Evolutionary conservation across 2,329 filamentous ascomycete genomes (phyloP).

Genomic region (Penicillium verrucosum): DNA sequence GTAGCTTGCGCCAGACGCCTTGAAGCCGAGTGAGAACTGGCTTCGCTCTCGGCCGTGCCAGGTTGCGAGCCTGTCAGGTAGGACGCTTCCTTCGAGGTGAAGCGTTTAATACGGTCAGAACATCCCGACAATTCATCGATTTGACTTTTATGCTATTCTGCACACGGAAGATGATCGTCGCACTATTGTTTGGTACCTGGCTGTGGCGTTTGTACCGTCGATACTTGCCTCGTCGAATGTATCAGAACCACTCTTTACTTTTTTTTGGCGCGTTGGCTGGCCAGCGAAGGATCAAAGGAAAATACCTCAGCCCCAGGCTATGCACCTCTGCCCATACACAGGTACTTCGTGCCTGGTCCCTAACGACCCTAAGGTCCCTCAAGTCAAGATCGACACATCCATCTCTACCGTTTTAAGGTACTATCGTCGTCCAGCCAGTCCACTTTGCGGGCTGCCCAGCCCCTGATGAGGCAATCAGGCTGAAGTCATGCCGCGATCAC

Average conservation of each 20-base stretch:
- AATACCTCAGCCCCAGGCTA: slow-evolving; percentile 3
- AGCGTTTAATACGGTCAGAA: slow-evolving; percentile 13
- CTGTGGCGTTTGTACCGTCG: slow-evolving; percentile 11
- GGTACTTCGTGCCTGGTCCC: not conserved
- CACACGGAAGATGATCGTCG: slow-evolving; percentile 20
- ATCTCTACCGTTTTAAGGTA: not conserved
- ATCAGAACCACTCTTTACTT: slow-evolving; percentile 1
- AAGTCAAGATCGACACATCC: slow-evolving; percentile 14
- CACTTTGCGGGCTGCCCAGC: slow-evolving; percentile 1
- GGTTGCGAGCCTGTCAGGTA: not conserved
- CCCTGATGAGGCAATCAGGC: slow-evolving; percentile 1
- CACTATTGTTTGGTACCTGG: slow-evolving; percentile 5
- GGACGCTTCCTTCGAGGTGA: not conserved
- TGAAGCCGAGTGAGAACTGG: not conserved
- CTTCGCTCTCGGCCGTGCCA: not conserved
- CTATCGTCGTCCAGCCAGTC: not conserved
- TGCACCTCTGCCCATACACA: not conserved
- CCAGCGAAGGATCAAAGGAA: slow-evolving; percentile 3
- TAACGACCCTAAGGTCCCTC: not conserved
- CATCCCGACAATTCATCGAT: slow-evolving; percentile 5
- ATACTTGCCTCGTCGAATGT: slow-evolving; percentile 12
- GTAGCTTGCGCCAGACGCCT: not conserved
- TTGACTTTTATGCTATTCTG: not conserved
- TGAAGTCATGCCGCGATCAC: slow-evolving; percentile 20
- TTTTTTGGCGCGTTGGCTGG: not conserved